These are phyloP conservation scores for Pseudopyrenochaeta lycopersici DNA, from an alignment of 2,329 filamentous ascomycete species.

Conservation along the genomic window DNA sequence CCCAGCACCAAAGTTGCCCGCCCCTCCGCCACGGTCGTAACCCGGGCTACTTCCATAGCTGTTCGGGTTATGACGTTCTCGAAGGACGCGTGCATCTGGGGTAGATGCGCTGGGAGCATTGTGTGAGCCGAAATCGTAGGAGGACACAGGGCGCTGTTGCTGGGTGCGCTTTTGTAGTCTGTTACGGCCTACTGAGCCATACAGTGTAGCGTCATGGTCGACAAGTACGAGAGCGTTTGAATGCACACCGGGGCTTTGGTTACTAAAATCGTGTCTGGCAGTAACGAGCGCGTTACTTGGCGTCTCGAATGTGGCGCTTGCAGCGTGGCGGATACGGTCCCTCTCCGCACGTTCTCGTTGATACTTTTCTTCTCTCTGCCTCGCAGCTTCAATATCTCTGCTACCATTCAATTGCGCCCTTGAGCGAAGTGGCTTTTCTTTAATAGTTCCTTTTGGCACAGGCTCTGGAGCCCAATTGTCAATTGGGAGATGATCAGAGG, in stretches of 20 bases:
- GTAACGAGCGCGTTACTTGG: conserved; percentile 42
- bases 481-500: conserved; percentile 80
- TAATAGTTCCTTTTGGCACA: conserved; percentile 65
- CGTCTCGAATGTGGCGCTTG: conserved; percentile 35
- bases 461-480: conserved; percentile 82
- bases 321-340: conserved; percentile 43
- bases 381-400: conserved; percentile 50
- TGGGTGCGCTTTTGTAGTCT: conserved; percentile 41
- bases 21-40: conserved; percentile 25
- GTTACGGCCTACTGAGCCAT: conserved; percentile 30
- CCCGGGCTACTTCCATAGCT: conserved; percentile 41
- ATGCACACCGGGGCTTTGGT: conserved; percentile 23
- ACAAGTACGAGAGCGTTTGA: conserved; percentile 35
- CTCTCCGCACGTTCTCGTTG: conserved; percentile 43
- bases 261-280: conserved; percentile 36
- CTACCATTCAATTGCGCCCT: conserved; percentile 63
- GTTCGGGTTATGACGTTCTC: conserved; percentile 46
- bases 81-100: conserved; percentile 38
- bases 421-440: conserved; percentile 50
- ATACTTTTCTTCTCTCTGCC: conserved; percentile 42
- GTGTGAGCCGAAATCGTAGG: conserved; percentile 19
- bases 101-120: conserved; percentile 23
- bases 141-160: conserved; percentile 23
- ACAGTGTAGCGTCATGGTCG: conserved; percentile 23
- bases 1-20: neutral